These are phyloP conservation scores for Fusarium oligoseptatum DNA, from an alignment of 2,329 filamentous ascomycete species.

Conservation along the genomic window DNA sequence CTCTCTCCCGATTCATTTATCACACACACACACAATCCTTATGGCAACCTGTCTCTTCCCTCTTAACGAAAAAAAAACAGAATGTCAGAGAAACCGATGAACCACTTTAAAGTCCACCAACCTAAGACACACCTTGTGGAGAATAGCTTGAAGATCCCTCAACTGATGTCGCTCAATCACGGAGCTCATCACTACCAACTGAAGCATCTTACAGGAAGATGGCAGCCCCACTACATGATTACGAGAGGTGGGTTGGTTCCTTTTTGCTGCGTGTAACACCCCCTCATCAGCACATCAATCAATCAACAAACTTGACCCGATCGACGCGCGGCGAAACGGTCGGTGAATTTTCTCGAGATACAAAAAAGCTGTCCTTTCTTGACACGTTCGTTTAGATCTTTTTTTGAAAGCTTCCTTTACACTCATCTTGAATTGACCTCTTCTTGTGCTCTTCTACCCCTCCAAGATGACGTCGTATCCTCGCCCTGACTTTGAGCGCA, in stretches of 20 bases:
- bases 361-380: slow-evolving; percentile 13
- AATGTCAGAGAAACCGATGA: slow-evolving; percentile 29
- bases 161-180: slow-evolving; percentile 35
- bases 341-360: slow-evolving; percentile 13
- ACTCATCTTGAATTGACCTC: slow-evolving; percentile 6
- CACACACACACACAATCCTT: background rate
- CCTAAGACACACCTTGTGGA: slow-evolving; percentile 26
- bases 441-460: background rate
- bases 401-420: background rate
- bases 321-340: slow-evolving; percentile 26
- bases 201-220: slow-evolving; percentile 23
- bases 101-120: slow-evolving; percentile 36
- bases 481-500: slow-evolving; percentile 73
- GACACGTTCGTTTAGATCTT: background rate
- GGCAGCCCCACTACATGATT: slow-evolving; percentile 33
- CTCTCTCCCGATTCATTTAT: background rate
- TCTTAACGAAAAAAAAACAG: background rate
- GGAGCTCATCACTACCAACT: background rate
- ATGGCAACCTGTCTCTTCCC: background rate
- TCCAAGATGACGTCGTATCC: slow-evolving; percentile 62
- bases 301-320: slow-evolving; percentile 23
- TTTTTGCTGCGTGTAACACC: background rate
- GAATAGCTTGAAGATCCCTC: slow-evolving; percentile 28
- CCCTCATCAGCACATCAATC: slow-evolving; percentile 10
- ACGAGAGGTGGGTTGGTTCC: slow-evolving; percentile 11